phyloP scores from a whole-genome alignment of 768 basidiomycete species.

The Lentinula boryana region DNA sequence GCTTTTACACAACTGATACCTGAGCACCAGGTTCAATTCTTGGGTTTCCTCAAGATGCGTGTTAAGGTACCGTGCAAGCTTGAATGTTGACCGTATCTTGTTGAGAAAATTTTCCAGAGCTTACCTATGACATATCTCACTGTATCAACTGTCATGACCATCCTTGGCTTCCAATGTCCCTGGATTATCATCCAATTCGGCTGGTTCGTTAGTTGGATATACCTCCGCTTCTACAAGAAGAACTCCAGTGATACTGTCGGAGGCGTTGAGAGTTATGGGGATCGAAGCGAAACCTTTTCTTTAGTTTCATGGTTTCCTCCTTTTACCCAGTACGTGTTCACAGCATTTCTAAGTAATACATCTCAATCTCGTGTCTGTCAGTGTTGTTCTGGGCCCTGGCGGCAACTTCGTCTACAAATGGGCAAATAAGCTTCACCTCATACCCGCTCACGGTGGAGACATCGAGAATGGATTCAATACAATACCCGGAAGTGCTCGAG shows the following conservation, averaged over 20 bases:
- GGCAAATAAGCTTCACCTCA: constrained; percentile 66
- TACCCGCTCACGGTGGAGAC: constrained; percentile 60
- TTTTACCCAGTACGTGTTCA: constrained; percentile 71
- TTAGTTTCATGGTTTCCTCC: constrained; percentile 97
- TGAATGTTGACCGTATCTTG: not conserved
- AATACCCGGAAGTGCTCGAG: constrained; percentile 83
- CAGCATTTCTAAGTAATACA: not conserved
- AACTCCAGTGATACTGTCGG: constrained; percentile 58
- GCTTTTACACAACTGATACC: constrained; percentile 98
- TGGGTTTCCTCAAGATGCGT: constrained; percentile 77
- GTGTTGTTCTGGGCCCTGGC: constrained; percentile 58
- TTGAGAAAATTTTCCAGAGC: constrained; percentile 39
- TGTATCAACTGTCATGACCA: constrained; percentile 77
- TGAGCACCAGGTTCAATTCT: constrained; percentile 93
- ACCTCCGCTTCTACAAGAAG: constrained; percentile 95
- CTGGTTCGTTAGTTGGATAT: constrained; percentile 96
- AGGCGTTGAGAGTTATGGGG: constrained; percentile 75
- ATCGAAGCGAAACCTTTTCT: constrained; percentile 94
- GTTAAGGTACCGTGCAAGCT: constrained; percentile 65
- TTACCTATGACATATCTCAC: constrained; percentile 94
- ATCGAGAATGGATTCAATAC: constrained; percentile 72
- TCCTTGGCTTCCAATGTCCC: constrained; percentile 83
- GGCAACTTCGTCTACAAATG: constrained; percentile 61
- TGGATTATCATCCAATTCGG: constrained; percentile 97
- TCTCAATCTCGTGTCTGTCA: constrained; percentile 14